Evolutionary conservation across 2,329 filamentous ascomycete species (phyloP).

Genomic region (Pochonia chlamydosporia): DNA sequence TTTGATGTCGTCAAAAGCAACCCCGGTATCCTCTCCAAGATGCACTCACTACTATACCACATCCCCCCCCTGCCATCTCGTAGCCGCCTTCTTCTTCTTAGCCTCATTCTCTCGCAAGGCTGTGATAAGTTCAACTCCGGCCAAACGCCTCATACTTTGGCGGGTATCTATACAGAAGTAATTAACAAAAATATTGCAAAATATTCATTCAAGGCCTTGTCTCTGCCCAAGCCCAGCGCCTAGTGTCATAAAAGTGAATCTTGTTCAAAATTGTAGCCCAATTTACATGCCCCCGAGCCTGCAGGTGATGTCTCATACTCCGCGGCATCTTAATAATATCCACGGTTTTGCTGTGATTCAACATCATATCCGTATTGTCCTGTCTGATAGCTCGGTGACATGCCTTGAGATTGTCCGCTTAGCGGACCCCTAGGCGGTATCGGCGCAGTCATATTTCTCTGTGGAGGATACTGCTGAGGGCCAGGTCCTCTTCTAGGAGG

Average conservation of each 20-base stretch:
- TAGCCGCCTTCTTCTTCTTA: too few species aligned
- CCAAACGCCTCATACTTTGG: neutral
- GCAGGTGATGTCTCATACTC: neutral
- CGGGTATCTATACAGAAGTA: neutral
- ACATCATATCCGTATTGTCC: slow-evolving; percentile 30
- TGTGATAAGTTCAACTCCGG: neutral
- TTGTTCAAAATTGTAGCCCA: neutral
- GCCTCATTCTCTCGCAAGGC: too few species aligned
- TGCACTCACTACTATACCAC: too few species aligned
- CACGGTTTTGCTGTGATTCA: slow-evolving; percentile 22
- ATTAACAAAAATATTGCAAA: slow-evolving; percentile 1
- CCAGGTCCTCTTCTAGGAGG: slow-evolving; percentile 26
- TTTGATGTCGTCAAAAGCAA: too few species aligned
- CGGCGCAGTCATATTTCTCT: slow-evolving; percentile 41
- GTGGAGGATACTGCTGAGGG: slow-evolving; percentile 27
- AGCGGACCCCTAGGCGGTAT: slow-evolving; percentile 23
- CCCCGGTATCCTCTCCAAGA: too few species aligned
- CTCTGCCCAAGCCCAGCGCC: neutral
- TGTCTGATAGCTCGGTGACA: slow-evolving; percentile 16
- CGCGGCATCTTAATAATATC: slow-evolving; percentile 1
- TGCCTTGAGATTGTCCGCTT: slow-evolving; percentile 17
- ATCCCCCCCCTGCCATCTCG: too few species aligned
- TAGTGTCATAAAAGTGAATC: neutral
- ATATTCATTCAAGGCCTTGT: neutral
- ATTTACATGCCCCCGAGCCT: neutral